Evolutionary conservation across 495 filamentous ascomycete genomes (phyloP).

Genomic region (Podospora pseudopauciseta): DNA sequence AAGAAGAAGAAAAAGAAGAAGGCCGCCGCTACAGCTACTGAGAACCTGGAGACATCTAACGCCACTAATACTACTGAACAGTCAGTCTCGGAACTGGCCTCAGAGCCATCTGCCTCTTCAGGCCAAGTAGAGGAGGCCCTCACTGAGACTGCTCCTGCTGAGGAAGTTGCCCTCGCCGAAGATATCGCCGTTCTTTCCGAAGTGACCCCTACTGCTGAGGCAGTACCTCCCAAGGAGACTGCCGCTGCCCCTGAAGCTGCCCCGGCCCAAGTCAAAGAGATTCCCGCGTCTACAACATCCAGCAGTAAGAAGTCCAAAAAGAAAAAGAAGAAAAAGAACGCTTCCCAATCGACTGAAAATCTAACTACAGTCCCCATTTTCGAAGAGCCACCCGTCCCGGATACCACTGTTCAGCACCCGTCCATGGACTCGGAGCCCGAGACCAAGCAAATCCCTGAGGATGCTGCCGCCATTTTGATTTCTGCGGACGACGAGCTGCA

Average conservation of each 20-base stretch:
- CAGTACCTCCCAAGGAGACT: conserved; percentile 13
- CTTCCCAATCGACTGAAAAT: background rate
- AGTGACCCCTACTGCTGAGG: background rate
- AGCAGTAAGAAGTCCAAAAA: conserved; percentile 28
- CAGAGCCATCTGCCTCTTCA: background rate
- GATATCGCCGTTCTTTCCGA: background rate
- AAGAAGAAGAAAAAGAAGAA: conserved; percentile 34
- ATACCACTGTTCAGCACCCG: background rate
- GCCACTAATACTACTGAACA: conserved; percentile 1
- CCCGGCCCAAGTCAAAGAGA: conserved; percentile 9
- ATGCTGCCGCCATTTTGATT: background rate
- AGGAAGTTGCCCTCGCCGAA: background rate
- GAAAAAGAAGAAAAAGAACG: conserved; percentile 30
- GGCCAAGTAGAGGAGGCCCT: background rate
- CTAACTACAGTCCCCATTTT: background rate
- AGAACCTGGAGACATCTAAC: conserved; percentile 14
- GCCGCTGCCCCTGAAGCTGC: background rate
- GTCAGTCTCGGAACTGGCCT: background rate
- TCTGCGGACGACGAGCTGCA: background rate
- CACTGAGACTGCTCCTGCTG: background rate
- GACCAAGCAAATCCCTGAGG: background rate
- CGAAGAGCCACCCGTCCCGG: background rate
- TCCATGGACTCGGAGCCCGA: background rate
- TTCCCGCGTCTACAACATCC: background rate
- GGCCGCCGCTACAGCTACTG: conserved; percentile 19